Conservation (phyloP, 306 rosid genomes). For the Canavalia ensiformis region DNA sequence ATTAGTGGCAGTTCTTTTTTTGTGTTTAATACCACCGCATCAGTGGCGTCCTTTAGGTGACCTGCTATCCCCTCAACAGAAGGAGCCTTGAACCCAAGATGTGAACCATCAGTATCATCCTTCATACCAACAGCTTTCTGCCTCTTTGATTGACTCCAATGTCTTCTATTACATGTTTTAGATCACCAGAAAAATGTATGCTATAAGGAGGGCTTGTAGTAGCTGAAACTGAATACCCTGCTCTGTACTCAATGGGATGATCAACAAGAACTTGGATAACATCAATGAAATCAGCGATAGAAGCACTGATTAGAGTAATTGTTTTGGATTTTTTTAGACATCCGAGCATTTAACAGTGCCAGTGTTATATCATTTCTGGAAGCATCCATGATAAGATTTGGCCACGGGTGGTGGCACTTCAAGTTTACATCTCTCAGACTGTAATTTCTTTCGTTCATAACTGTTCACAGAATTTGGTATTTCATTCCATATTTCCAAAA, state of each 20-base stretch:
- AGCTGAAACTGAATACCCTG: slow-evolving; percentile 90
- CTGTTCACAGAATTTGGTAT: too few species aligned
- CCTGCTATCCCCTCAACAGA: too few species aligned
- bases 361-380: slow-evolving; percentile 71
- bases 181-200: slow-evolving; percentile 82
- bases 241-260: slow-evolving; percentile 82
- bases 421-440: too few species aligned
- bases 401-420: slow-evolving; percentile 43
- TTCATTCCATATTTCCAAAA: too few species aligned
- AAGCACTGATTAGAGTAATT: slow-evolving; percentile 67
- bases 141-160: slow-evolving; percentile 61
- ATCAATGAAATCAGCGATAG: slow-evolving; percentile 83
- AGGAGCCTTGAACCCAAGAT: too few species aligned
- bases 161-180: slow-evolving; percentile 82
- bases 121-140: background rate
- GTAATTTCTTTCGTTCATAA: too few species aligned
- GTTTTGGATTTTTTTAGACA: slow-evolving; percentile 58
- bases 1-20: too few species aligned
- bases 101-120: too few species aligned
- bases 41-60: too few species aligned
- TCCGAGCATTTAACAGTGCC: slow-evolving; percentile 87
- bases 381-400: slow-evolving; percentile 88
- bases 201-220: slow-evolving; percentile 80
- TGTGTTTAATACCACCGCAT: too few species aligned
- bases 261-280: slow-evolving; percentile 92